These are phyloP conservation scores for Yamadazyma philogaea DNA, from an alignment of 805 yeast species.

Conservation along the genomic window DNA sequence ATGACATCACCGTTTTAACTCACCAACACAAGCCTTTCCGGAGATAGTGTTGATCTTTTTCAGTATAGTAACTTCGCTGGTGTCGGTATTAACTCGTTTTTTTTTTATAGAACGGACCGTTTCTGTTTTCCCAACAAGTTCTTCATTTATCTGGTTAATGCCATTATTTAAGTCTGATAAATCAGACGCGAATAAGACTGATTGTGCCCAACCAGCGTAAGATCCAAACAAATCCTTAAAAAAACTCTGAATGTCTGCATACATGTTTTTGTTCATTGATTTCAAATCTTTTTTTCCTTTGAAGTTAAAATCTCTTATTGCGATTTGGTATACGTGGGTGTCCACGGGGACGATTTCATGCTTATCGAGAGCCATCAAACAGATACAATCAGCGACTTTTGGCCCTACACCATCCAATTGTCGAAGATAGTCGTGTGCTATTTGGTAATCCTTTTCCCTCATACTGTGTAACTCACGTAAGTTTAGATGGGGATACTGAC, in stretches of 20 bases:
- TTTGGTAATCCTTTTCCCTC: constrained; percentile 45
- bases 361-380: constrained; percentile 84
- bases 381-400: constrained; percentile 95
- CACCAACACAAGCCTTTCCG: too few relatives aligned
- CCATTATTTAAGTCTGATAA: constrained; percentile 71
- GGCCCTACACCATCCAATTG: constrained; percentile 90
- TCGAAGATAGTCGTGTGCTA: constrained; percentile 57
- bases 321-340: constrained; percentile 91
- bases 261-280: constrained; percentile 49
- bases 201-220: constrained; percentile 98
- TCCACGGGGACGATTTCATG: constrained; percentile 91
- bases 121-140: background rate
- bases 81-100: too few relatives aligned
- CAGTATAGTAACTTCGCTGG: too few relatives aligned
- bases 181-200: constrained; percentile 87
- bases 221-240: constrained; percentile 77
- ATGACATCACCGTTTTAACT: too few relatives aligned
- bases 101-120: too few relatives aligned
- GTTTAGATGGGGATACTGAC: constrained; percentile 35
- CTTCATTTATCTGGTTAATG: constrained; percentile 21
- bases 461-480: constrained; percentile 39
- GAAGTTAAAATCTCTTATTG: constrained; percentile 73
- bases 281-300: constrained; percentile 40
- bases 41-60: too few relatives aligned
- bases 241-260: constrained; percentile 54